Evolutionary conservation across 164 flowering plant species (phyloP).

Genomic region (Nymphaea thermarum): DNA sequence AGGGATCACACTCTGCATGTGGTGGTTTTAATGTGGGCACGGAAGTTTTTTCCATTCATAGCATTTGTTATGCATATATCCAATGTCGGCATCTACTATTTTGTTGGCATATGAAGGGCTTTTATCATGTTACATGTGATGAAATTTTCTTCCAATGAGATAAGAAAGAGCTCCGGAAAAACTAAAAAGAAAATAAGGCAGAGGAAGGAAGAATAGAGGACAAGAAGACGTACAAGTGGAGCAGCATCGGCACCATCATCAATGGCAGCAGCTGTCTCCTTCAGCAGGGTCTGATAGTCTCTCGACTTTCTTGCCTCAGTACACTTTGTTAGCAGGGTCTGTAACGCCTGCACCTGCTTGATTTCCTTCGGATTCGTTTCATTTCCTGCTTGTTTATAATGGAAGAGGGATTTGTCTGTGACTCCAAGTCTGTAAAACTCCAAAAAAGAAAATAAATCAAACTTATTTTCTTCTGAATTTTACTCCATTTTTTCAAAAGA

Average conservation of each 20-base stretch:
- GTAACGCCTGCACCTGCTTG: conserved; percentile 33
- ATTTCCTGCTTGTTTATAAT: conserved; percentile 39
- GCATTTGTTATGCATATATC: no score
- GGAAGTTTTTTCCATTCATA: no score
- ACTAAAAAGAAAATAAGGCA: neutral
- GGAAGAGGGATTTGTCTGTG: conserved; percentile 52
- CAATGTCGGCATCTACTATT: no score
- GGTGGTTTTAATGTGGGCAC: no score
- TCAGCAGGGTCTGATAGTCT: conserved; percentile 48
- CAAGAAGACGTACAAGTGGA: conserved; percentile 30
- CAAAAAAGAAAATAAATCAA: neutral
- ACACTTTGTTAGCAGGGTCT: conserved; percentile 28
- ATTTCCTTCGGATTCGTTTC: conserved; percentile 22
- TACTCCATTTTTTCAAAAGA: neutral
- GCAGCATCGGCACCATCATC: conserved; percentile 70
- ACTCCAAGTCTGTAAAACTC: conserved; percentile 52
- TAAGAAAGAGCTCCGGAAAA: neutral
- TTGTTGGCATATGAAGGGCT: neutral
- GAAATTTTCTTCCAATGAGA: neutral
- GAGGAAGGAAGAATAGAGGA: neutral
- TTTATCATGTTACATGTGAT: neutral
- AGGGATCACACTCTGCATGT: no score
- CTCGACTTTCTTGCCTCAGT: conserved; percentile 31
- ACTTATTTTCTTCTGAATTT: neutral
- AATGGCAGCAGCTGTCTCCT: conserved; percentile 38